Base-by-base conservation (phyloP, 1,284 basidiomycete species). In the Trametes polyzona region DNA sequence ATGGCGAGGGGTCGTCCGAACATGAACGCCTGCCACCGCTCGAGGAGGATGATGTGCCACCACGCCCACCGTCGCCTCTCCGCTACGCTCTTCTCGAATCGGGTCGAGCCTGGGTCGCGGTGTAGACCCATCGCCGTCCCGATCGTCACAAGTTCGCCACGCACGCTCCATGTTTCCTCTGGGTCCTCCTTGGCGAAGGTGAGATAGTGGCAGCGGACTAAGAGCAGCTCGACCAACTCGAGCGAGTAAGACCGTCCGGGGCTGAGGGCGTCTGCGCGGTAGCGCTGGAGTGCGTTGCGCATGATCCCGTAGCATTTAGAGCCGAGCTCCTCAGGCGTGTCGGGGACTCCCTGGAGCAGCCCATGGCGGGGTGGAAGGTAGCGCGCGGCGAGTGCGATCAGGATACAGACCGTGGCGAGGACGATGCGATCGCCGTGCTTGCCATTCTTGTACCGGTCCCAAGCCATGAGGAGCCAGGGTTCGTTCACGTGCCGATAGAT, bases 11-110 rank as follows among this genome's bases (percentile, higher is more conserved):
- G 90, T 14, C 90, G 80, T n/a, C 90, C 90, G 69, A 92, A 90
- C 78, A 90, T 80, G 73, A 92, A 92, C 2, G 89, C 86, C 70
- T 92, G 89, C 90, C 90, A 92, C 61, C 90, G 78, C 73, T 92
- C 90, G 30, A 90, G 77, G 52, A 90, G 75, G 43, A 92, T 73
- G 60, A 90, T 87, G 71, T 92, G 89, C 90, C 90, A 92, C 90
- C 90, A 92, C 2, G 88, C 88, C 90, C 90, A 92, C 44, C 90
- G 78, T 52, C 90, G 77, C 56, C 90, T 80, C 69, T 92, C 90
- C 33, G 88, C 86, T 5, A 84, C 72, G 55, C 84, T 84, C 55
- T 79, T 77, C 39, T 79, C 80, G 78, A 91, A 87, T 58, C 79
- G 79, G 78, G 83, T 88, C 68, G 85, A 86, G 40, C 82, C 84